phyloP scores from a whole-genome alignment of 352 stramenopile species.

The Phytophthora hibernalis region DNA sequence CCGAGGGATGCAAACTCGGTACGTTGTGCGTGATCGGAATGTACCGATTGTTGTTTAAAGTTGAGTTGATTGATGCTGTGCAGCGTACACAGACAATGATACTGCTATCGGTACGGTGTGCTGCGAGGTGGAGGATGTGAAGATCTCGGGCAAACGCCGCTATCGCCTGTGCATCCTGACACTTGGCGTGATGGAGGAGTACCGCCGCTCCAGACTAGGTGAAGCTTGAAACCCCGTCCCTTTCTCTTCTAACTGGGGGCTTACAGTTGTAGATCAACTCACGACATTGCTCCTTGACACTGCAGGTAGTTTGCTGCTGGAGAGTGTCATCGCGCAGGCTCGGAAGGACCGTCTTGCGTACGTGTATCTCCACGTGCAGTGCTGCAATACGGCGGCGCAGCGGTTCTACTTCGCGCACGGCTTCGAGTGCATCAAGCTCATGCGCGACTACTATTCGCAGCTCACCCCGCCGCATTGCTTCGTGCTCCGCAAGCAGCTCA shows the following conservation, averaged over 20 bases:
- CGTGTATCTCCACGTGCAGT: constrained; percentile 94
- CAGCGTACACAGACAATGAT: constrained; percentile 78
- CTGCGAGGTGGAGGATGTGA: constrained; percentile 78
- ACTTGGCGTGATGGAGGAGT: constrained; percentile 90
- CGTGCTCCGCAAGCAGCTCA: constrained; percentile 80
- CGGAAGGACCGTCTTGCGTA: constrained; percentile 49
- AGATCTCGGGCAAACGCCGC: constrained; percentile 21
- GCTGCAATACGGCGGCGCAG: constrained; percentile 90
- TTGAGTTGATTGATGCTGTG: background rate
- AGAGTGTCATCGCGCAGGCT: constrained; percentile 51
- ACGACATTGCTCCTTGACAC: background rate
- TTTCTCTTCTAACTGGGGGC: background rate
- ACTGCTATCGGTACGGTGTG: constrained; percentile 88
- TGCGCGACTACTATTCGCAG: constrained; percentile 95
- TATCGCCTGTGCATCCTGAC: constrained; percentile 89
- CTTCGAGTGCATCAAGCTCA: constrained; percentile 88
- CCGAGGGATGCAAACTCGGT: constrained; percentile 65
- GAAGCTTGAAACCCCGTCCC: background rate
- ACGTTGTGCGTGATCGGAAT: constrained; percentile 10
- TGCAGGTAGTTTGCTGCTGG: constrained; percentile 61
- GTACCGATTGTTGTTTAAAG: background rate
- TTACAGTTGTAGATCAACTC: background rate
- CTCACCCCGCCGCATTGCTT: constrained; percentile 94
- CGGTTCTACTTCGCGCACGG: constrained; percentile 90
- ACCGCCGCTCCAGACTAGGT: constrained; percentile 66